Conservation (phyloP, 2,329 filamentous ascomycete genomes). For the Penicillium polonicum region DNA sequence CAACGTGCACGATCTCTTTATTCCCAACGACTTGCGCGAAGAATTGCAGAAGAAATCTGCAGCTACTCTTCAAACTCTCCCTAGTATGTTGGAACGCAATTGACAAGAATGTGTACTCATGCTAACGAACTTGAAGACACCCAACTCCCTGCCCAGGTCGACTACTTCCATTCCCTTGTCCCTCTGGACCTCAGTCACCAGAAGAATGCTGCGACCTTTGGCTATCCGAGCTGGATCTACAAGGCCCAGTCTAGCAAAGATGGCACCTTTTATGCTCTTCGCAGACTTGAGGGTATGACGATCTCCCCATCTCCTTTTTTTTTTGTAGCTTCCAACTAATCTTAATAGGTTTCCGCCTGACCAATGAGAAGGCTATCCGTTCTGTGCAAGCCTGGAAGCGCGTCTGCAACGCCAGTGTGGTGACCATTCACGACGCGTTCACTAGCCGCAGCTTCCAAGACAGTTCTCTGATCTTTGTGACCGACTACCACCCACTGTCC, state of each 20-base stretch:
- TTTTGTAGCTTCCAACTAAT: conserved; percentile 5
- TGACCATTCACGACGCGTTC: conserved; percentile 87
- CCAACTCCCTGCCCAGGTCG: conserved; percentile 70
- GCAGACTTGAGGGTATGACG: conserved; percentile 71
- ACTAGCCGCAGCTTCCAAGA: conserved; percentile 91
- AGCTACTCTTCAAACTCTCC: conserved; percentile 78
- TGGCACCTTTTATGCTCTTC: conserved; percentile 81
- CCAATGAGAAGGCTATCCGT: conserved; percentile 83
- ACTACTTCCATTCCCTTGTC: conserved; percentile 89
- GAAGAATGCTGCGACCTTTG: conserved; percentile 76
- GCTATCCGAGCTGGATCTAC: conserved; percentile 90
- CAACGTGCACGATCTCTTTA: conserved; percentile 85
- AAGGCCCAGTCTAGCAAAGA: conserved; percentile 89
- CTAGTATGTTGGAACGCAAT: conserved; percentile 54
- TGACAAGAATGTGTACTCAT: not conserved
- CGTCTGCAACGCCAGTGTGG: conserved; percentile 75
- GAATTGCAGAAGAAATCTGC: conserved; percentile 87
- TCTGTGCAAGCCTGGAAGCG: conserved; percentile 87
- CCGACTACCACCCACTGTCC: conserved; percentile 86
- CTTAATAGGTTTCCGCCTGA: conserved; percentile 70
- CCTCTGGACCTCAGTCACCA: conserved; percentile 79
- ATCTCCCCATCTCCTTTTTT: not conserved
- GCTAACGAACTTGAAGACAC: conserved; percentile 50
- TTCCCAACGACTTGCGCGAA: conserved; percentile 81
- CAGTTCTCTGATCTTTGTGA: conserved; percentile 90